These are phyloP conservation scores for Lepraria neglecta DNA, from an alignment of 495 filamentous ascomycete species.

Conservation along the genomic window DNA sequence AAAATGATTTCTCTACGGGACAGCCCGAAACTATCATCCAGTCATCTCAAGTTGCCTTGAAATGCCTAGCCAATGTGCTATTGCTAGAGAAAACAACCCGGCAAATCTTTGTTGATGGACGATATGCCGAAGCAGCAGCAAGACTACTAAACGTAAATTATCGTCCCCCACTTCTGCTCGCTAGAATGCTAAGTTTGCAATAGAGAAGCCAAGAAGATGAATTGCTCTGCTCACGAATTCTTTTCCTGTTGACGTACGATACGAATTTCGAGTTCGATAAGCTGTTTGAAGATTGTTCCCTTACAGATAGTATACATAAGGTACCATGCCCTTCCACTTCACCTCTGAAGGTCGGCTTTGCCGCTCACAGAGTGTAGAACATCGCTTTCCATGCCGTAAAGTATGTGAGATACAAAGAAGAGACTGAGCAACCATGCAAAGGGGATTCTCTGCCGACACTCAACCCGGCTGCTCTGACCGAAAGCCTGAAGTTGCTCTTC, in stretches of 20 bases:
- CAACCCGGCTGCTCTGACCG: constrained; percentile 56
- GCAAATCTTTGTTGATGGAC: constrained; percentile 76
- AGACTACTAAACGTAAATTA: constrained; percentile 56
- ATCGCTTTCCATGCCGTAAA: constrained; percentile 56
- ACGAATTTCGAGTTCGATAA: constrained; percentile 61
- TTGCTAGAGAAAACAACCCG: constrained; percentile 64
- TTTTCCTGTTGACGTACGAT: constrained; percentile 82
- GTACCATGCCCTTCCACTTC: constrained; percentile 30
- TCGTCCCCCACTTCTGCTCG: no score
- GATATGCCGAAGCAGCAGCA: constrained; percentile 62
- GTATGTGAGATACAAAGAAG: not conserved
- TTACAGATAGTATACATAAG: constrained; percentile 63
- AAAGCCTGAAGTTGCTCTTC: constrained; percentile 84
- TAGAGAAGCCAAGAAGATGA: constrained; percentile 78
- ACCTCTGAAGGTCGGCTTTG: not conserved
- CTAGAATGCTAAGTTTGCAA: constrained; percentile 29
- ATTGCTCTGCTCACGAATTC: constrained; percentile 73
- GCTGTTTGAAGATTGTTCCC: constrained; percentile 61
- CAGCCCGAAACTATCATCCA: constrained; percentile 47
- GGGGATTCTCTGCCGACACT: constrained; percentile 39
- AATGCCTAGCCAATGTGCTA: constrained; percentile 82
- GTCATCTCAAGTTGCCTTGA: constrained; percentile 69
- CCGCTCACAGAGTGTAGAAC: constrained; percentile 43
- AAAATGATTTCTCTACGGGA: constrained; percentile 25
- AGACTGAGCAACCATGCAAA: constrained; percentile 13